phyloP scores from a whole-genome alignment of 2,329 filamentous ascomycete species.

The Neoascochyta sp. region DNA sequence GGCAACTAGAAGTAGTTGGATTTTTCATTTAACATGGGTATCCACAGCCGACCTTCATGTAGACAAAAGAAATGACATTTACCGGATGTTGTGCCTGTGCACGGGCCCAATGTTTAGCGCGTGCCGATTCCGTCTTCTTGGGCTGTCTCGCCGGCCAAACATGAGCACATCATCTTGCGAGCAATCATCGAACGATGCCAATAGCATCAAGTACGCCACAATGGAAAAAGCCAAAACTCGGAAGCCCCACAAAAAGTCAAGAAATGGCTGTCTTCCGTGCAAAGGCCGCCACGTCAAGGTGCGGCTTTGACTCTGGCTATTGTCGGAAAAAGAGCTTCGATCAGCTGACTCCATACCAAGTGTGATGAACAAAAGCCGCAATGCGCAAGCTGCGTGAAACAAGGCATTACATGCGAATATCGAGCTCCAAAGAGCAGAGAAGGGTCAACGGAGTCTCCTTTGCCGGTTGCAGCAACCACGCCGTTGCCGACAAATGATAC shows the following conservation, averaged over 20 bases:
- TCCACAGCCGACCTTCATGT: no score
- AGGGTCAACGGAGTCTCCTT: constrained; percentile 13
- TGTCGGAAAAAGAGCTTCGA: not conserved
- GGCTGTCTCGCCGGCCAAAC: no score
- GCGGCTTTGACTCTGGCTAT: constrained; percentile 2
- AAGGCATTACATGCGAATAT: constrained; percentile 29
- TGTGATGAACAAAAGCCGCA: constrained; percentile 31
- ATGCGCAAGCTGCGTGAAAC: constrained; percentile 33
- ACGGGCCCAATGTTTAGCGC: no score
- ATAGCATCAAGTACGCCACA: no score
- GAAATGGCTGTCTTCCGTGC: constrained; percentile 29
- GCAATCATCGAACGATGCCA: no score
- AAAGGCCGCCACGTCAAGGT: constrained; percentile 32
- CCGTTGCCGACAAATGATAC: constrained; percentile 16
- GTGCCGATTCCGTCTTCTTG: no score
- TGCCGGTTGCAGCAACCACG: constrained; percentile 7
- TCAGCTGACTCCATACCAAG: constrained; percentile 15
- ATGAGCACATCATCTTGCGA: no score
- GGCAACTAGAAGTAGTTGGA: no score
- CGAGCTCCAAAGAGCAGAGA: constrained; percentile 13
- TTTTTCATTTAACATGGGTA: no score
- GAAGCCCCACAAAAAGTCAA: constrained; percentile 29
- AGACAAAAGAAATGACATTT: no score
- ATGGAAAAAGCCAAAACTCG: constrained; percentile 27
- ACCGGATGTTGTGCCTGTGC: no score